Evolutionary conservation across 768 basidiomycete species (phyloP).

Genomic region (Termitomyces sp.): DNA sequence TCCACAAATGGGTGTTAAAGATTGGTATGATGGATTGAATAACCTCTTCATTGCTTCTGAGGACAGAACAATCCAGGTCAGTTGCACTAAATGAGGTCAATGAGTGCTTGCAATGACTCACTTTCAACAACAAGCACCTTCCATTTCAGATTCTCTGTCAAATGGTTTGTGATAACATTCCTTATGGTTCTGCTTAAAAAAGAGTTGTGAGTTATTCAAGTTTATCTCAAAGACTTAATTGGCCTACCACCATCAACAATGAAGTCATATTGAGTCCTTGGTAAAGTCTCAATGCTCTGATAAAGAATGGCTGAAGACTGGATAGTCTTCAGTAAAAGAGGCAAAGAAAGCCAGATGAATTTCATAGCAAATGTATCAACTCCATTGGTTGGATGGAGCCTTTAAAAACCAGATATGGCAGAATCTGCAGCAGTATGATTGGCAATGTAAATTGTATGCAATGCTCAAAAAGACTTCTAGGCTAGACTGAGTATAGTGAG

Average conservation of each 20-base stretch:
- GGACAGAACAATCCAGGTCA: background rate
- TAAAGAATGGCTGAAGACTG: background rate
- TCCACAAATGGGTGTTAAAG: background rate
- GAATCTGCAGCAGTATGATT: no score
- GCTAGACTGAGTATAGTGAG: no score
- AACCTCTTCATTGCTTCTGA: background rate
- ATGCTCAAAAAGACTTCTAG: no score
- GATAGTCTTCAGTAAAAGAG: background rate
- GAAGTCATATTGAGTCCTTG: background rate
- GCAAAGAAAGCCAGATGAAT: background rate
- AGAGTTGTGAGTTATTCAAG: background rate
- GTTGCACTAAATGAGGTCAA: background rate
- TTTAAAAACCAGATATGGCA: background rate
- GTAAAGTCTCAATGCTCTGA: background rate
- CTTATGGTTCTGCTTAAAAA: constrained; percentile 6
- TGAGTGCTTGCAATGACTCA: constrained; percentile 3
- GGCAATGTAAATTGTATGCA: no score
- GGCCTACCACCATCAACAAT: background rate
- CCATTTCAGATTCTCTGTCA: constrained; percentile 7
- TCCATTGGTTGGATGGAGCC: background rate
- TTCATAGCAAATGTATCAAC: background rate
- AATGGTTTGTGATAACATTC: background rate
- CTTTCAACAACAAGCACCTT: constrained; percentile 10
- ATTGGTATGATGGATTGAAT: background rate
- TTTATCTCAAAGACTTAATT: background rate